Evolutionary conservation across 306 rosid genomes (phyloP).

Genomic region (Bauhinia variegata): DNA sequence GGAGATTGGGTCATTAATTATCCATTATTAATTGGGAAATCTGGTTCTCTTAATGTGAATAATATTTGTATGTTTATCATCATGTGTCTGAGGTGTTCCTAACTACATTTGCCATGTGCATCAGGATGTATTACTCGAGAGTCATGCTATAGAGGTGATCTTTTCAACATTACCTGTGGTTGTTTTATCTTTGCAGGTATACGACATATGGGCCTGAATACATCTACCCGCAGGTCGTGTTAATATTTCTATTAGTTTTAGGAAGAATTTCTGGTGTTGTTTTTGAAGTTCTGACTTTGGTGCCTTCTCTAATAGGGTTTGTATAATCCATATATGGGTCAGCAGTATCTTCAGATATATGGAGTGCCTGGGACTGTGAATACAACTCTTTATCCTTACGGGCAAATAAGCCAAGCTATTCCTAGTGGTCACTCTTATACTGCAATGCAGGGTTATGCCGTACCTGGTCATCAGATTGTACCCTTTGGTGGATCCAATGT

Average conservation of each 20-base stretch:
- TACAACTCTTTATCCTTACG: constrained; percentile 73
- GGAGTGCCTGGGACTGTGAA: constrained; percentile 81
- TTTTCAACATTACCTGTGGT: constrained; percentile 43
- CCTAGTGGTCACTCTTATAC: constrained; percentile 80
- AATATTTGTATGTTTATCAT: constrained; percentile 30
- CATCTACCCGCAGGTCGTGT: constrained; percentile 71
- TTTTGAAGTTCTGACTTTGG: constrained; percentile 36
- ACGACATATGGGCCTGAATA: constrained; percentile 87
- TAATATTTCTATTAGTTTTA: constrained; percentile 28
- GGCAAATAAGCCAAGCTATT: constrained; percentile 77
- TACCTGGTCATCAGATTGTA: constrained; percentile 81
- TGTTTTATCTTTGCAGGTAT: constrained; percentile 71
- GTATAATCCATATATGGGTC: constrained; percentile 74
- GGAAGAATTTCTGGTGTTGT: constrained; percentile 19
- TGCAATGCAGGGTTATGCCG: constrained; percentile 70
- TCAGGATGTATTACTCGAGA: constrained; percentile 43
- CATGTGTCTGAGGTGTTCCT: constrained; percentile 31
- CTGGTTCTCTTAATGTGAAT: constrained; percentile 26
- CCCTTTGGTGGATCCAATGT: constrained; percentile 83
- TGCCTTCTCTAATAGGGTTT: constrained; percentile 51
- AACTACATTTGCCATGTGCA: constrained; percentile 44
- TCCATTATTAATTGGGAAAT: constrained; percentile 27
- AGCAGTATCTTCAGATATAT: constrained; percentile 84
- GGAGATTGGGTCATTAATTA: constrained; percentile 31
- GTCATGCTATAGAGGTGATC: constrained; percentile 46